Conservation (phyloP, 176 grass and related monocot genomes). For the Urochloa ruziziensis region DNA sequence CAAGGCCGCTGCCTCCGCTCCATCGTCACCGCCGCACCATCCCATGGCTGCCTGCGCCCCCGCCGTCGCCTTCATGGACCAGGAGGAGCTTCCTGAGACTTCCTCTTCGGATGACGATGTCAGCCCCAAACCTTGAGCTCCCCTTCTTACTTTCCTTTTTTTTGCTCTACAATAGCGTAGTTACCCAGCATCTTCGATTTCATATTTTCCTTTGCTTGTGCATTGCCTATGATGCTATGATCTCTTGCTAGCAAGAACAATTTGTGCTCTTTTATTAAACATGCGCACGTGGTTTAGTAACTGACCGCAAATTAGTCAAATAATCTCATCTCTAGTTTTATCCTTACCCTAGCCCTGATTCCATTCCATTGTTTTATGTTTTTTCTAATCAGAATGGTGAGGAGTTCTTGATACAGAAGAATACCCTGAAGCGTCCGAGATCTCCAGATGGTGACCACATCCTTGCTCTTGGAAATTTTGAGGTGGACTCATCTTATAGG, state of each 20-base stretch:
- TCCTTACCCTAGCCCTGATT: neutral
- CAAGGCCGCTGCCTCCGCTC: slow-evolving; percentile 67
- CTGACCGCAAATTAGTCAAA: neutral
- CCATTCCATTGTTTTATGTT: slow-evolving; percentile 9
- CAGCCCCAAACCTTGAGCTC: slow-evolving; percentile 51
- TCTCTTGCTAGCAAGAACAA: slow-evolving; percentile 6
- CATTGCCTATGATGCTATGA: slow-evolving; percentile 12
- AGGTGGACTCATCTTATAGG: slow-evolving; percentile 48
- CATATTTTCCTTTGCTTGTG: slow-evolving; percentile 3
- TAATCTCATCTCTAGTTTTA: neutral
- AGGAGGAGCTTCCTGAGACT: slow-evolving; percentile 77
- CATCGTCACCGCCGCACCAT: slow-evolving; percentile 56
- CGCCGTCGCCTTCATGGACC: slow-evolving; percentile 57
- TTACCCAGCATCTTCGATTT: neutral
- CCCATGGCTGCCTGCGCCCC: slow-evolving; percentile 22
- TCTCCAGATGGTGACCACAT: slow-evolving; percentile 51
- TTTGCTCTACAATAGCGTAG: neutral
- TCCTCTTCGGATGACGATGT: slow-evolving; percentile 92
- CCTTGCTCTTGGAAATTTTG: slow-evolving; percentile 50
- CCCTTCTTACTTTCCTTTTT: neutral
- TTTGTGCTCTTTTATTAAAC: neutral
- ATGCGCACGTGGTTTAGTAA: neutral
- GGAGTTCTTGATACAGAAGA: slow-evolving; percentile 92
- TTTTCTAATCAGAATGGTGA: slow-evolving; percentile 61
- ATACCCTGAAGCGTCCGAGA: slow-evolving; percentile 72